These are phyloP conservation scores for Chlorella ohadii DNA, from an alignment of 139 green algal species.

Conservation along the genomic window DNA sequence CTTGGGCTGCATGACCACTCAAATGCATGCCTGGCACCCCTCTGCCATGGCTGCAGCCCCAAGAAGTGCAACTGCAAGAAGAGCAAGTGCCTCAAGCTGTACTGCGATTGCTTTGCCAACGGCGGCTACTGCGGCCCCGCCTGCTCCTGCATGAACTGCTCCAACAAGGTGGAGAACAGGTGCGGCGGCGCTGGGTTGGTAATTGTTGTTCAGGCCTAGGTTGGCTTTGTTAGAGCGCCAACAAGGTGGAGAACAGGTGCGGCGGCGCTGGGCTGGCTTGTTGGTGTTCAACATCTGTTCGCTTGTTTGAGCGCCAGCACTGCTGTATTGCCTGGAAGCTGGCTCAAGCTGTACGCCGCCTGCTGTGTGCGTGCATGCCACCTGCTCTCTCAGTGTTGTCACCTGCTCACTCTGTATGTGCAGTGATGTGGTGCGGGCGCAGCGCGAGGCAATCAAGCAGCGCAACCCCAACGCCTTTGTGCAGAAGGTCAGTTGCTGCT, in stretches of 20 bases:
- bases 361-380: too few relatives aligned
- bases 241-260: conserved; percentile 63
- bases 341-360: too few relatives aligned
- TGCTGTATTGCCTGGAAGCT: too few relatives aligned
- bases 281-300: too few relatives aligned
- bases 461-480: conserved; percentile 73
- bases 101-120: conserved; percentile 90
- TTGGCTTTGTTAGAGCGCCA: too few relatives aligned
- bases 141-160: conserved; percentile 77
- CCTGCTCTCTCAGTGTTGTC: too few relatives aligned
- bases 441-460: conserved; percentile 55
- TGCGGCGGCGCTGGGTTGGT: neutral
- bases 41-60: too few relatives aligned
- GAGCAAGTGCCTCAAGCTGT: conserved; percentile 90
- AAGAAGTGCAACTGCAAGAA: conserved; percentile 91
- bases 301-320: too few relatives aligned
- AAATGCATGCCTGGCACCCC: too few relatives aligned
- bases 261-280: neutral
- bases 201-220: too few relatives aligned
- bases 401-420: too few relatives aligned
- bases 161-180: conserved; percentile 68
- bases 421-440: conserved; percentile 47
- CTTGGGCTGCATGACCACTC: too few relatives aligned
- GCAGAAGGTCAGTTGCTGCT: conserved; percentile 45
- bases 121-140: conserved; percentile 66